Base-by-base conservation (phyloP, 2,329 filamentous ascomycete species). In the Ophiostoma tasmaniense region DNA sequence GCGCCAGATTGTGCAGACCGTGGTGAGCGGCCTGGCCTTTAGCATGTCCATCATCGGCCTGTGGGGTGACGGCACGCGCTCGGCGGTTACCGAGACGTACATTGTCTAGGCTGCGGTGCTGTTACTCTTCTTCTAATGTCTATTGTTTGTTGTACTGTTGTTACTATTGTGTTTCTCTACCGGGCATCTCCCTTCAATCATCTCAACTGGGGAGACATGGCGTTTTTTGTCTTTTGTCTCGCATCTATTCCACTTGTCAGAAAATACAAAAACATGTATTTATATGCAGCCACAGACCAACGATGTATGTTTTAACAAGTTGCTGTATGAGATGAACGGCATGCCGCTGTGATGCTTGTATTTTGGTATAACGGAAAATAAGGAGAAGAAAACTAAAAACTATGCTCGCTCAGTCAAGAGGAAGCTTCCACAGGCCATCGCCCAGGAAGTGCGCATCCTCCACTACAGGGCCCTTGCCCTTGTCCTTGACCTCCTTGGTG, bases 381-480 rank as follows among this genome's bases (percentile, higher is more conserved):
- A 14, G 5, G 30, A 13, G 7, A 13, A 20, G 8, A 30, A 61
- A 10, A 37, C 8, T 64, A 0, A 64, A 11, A 20, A 64, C 14
- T 14, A 14, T 22, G 7, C 1, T 37, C 33, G 4, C 64, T 70
- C 62, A 86, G n/a, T 86, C 82, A 25, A 82, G 78, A 30, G 73
- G 76, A 71, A 96, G 77, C 74, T 84, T 91, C 95, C 95, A 99
- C 74, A 99, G 81, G 22, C 94, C 95, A 82, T 99, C 95, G 0
- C 95, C 95, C 68, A 98, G 78, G 81, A 90, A 98, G 84, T 99
- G 95, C 39, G 92, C 92, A 71, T 93, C 90, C 81, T 98, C 94
- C 73, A 98, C 91, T 20, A 93, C 95, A 6, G 93, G 91, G 0
- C 95, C 95, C 82, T 98, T 98, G 73, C 92, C 93, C 81, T 94